A percentile compares a stretch with the other conserved stretches of the same genome.
phyloP scores from a whole-genome alignment of 768 basidiomycete genomes.

The Trametes elegans region DNA sequence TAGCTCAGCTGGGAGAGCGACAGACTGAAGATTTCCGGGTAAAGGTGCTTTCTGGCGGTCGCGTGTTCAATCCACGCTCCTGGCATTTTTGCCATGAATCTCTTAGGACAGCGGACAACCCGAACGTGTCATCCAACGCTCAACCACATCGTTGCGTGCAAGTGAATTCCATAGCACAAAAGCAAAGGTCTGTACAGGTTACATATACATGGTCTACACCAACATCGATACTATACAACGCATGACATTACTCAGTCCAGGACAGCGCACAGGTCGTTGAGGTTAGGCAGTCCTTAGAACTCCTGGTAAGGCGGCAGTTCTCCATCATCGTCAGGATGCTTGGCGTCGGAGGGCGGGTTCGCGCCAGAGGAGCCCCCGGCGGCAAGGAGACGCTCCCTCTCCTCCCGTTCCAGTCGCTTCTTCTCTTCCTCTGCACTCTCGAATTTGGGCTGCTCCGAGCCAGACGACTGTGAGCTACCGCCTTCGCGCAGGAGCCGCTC shows the following conservation, averaged over 20 bases:
- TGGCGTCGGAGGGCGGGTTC: slow-evolving; percentile 1
- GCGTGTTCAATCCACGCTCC: neutral
- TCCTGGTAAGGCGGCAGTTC: slow-evolving; percentile 47
- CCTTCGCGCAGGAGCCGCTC: slow-evolving; percentile 39
- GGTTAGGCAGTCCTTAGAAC: slow-evolving; percentile 24
- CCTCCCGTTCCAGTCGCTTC: slow-evolving; percentile 52
- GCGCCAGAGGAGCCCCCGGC: slow-evolving; percentile 16
- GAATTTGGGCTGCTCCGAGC: slow-evolving; percentile 25
- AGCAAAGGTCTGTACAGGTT: too few relatives aligned
- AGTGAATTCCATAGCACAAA: too few relatives aligned
- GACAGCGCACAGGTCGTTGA: neutral
- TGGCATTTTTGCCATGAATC: neutral
- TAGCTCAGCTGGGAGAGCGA: too few relatives aligned
- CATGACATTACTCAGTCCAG: neutral
- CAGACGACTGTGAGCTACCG: neutral
- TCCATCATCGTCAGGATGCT: slow-evolving; percentile 26
- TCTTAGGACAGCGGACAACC: too few relatives aligned
- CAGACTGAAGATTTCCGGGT: neutral
- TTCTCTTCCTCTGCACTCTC: slow-evolving; percentile 70
- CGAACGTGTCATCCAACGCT: too few relatives aligned
- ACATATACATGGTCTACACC: too few relatives aligned
- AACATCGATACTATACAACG: neutral
- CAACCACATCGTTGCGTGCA: too few relatives aligned
- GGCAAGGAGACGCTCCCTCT: slow-evolving; percentile 45
- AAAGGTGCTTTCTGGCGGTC: neutral